Evolutionary conservation across 768 basidiomycete genomes (phyloP).

Genomic region (Auricularia sp.): DNA sequence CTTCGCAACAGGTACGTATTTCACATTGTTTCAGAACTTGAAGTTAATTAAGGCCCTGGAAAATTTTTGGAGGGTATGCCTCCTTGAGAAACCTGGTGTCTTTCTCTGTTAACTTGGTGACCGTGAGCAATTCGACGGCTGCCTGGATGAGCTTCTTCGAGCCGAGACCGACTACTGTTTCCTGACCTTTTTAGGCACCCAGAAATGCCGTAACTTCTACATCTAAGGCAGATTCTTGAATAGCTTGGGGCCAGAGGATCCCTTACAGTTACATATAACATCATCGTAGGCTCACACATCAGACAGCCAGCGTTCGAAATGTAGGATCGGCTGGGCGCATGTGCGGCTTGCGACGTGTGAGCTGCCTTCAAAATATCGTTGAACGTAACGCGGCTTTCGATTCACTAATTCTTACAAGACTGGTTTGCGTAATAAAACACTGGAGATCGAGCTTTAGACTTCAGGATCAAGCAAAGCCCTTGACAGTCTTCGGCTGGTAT

Average conservation of each 20-base stretch:
- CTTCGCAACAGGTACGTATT: too few relatives aligned
- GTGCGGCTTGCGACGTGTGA: too few relatives aligned
- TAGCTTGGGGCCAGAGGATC: constrained; percentile 53
- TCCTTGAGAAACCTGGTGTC: constrained; percentile 48
- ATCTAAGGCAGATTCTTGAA: constrained; percentile 54
- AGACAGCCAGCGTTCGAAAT: too few relatives aligned
- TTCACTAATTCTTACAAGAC: too few relatives aligned
- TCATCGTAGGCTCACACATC: too few relatives aligned
- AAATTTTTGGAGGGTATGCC: constrained; percentile 35
- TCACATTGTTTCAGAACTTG: too few relatives aligned
- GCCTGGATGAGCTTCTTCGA: constrained; percentile 36
- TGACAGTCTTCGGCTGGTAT: constrained; percentile 35
- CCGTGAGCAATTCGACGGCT: constrained; percentile 23
- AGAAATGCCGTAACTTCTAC: constrained; percentile 48
- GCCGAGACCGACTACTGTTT: constrained; percentile 49
- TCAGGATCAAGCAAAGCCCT: constrained; percentile 27
- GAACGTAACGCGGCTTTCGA: too few relatives aligned
- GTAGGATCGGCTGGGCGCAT: too few relatives aligned
- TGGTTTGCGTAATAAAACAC: too few relatives aligned
- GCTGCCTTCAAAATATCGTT: too few relatives aligned
- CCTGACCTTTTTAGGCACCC: constrained; percentile 31
- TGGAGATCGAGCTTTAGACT: too few relatives aligned
- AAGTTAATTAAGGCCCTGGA: constrained; percentile 31
- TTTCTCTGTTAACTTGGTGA: constrained; percentile 39
- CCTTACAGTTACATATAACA: constrained; percentile 9